Conservation (phyloP, 1,284 basidiomycete genomes). For the Macrocybe sp. region DNA sequence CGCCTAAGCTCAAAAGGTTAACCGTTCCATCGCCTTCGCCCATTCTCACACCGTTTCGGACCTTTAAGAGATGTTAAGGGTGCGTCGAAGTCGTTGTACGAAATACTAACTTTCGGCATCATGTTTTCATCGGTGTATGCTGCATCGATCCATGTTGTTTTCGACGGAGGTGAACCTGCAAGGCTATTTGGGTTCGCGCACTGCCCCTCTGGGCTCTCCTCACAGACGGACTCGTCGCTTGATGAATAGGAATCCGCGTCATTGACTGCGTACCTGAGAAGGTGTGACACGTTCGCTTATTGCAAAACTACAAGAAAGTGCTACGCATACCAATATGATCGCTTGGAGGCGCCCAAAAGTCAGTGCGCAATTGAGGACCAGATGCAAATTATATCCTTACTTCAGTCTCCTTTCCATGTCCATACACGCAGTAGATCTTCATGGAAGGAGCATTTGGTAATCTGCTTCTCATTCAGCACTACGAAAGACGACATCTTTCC, state of each 20-base stretch:
- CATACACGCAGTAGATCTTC: constrained; percentile 94
- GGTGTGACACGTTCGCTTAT: neutral
- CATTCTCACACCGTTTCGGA: constrained; percentile 81
- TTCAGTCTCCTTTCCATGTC: constrained; percentile 96
- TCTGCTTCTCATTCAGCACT: constrained; percentile 28
- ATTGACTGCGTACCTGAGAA: constrained; percentile 50
- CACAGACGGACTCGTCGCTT: constrained; percentile 27
- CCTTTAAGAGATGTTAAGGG: constrained; percentile 25
- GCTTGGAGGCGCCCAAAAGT: constrained; percentile 30
- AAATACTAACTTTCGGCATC: constrained; percentile 47
- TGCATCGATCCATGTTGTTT: constrained; percentile 79
- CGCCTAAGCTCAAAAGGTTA: constrained; percentile 81
- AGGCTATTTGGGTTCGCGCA: constrained; percentile 43
- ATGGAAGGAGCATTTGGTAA: constrained; percentile 90
- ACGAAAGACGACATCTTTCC: neutral
- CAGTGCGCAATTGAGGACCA: neutral
- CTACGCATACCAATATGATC: constrained; percentile 65
- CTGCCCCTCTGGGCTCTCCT: constrained; percentile 29
- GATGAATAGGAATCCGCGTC: neutral
- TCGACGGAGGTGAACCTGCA: constrained; percentile 55
- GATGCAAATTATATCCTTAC: constrained; percentile 30
- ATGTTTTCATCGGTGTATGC: constrained; percentile 66
- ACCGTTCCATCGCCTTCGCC: constrained; percentile 98
- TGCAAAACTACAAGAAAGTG: neutral
- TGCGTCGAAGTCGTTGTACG: neutral